These are phyloP conservation scores for Phaeotremella skinneri DNA, from an alignment of 768 basidiomycete species.

Conservation along the genomic window DNA sequence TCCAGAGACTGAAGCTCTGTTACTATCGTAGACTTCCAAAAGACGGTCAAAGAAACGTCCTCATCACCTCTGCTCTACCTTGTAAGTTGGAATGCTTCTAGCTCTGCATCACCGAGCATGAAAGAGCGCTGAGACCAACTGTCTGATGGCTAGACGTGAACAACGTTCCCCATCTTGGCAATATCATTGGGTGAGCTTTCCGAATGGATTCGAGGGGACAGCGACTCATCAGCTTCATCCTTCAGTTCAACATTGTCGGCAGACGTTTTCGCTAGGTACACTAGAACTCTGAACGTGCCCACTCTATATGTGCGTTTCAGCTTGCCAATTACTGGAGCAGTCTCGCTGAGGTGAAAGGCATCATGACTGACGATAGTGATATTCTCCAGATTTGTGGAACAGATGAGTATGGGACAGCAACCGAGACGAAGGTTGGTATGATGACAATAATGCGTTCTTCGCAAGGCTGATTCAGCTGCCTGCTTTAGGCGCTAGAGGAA, in stretches of 20 bases:
- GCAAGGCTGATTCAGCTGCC: not conserved
- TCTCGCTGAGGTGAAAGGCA: not conserved
- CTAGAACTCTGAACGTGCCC: slow-evolving; percentile 72
- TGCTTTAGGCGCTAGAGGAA: slow-evolving; percentile 47
- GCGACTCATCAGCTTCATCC: slow-evolving; percentile 64
- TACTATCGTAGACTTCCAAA: slow-evolving; percentile 62
- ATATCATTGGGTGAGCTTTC: slow-evolving; percentile 43
- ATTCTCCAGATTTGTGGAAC: slow-evolving; percentile 73
- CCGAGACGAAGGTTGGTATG: slow-evolving; percentile 80
- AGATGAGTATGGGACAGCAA: slow-evolving; percentile 99
- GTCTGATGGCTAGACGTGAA: slow-evolving; percentile 56
- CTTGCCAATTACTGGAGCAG: not conserved
- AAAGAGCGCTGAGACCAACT: not conserved
- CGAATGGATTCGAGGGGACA: slow-evolving; percentile 2
- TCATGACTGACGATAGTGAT: slow-evolving; percentile 3
- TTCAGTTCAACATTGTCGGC: slow-evolving; percentile 96
- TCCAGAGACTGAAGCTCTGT: slow-evolving; percentile 8
- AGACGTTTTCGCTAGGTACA: slow-evolving; percentile 90
- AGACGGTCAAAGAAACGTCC: slow-evolving; percentile 78
- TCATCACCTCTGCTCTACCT: slow-evolving; percentile 93
- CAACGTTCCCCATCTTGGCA: slow-evolving; percentile 93
- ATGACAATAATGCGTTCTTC: not conserved
- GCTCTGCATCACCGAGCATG: slow-evolving; percentile 1
- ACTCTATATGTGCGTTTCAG: slow-evolving; percentile 65
- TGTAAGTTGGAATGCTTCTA: slow-evolving; percentile 35